Base-by-base conservation (phyloP, 768 basidiomycete genomes). In the Serpula lacrymans region DNA sequence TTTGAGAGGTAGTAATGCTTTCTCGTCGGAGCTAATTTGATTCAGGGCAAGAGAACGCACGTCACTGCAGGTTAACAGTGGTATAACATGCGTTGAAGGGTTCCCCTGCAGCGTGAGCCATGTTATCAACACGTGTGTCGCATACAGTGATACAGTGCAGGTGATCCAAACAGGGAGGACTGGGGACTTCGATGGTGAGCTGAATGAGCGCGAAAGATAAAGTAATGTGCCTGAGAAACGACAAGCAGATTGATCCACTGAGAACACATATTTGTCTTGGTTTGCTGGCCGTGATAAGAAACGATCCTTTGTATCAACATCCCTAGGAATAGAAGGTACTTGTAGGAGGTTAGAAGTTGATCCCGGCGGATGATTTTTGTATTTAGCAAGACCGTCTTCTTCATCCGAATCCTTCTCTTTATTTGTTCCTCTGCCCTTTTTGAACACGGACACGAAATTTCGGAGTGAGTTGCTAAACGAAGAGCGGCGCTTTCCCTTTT, bases 391-490 rank as follows among this genome's bases (percentile, higher is more conserved):
- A 18, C 37, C 60, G 21, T 59, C 59, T 1, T 46, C 31, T 8
- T 46, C 21, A 34, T 60, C 61, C 40, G 48, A 58, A 34, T 47
- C 43, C 36, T 58, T 64, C 11, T 55, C 48, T 18, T 41, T 49
- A 11, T 30, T 32, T 23, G 39, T 20, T 39, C 49, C 58, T 39
- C 53, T 60, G 32, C 57, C 63, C 57, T 77, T 82, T 60, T 72
- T 81, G 64, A 84, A 71, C 3, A 77, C 75, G 5, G 80, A 74
- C 31, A 86, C 62, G 22, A 85, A 55, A 48, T 78, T 84, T 28
- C 75, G 72, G 46, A 86, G 62, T 13, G 82, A 84, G 55, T 76
- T 77, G 17, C 81, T 74, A 36, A 86, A 62, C 2, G 79, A 77
- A 4, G 78, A 82, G 7, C 62, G 58, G 36, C 57, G 59, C 53